A percentile compares a stretch with the other conserved stretches of the same genome.
Evolutionary conservation across 805 yeast genomes (phyloP).

Genomic region (Komagataella populi): DNA sequence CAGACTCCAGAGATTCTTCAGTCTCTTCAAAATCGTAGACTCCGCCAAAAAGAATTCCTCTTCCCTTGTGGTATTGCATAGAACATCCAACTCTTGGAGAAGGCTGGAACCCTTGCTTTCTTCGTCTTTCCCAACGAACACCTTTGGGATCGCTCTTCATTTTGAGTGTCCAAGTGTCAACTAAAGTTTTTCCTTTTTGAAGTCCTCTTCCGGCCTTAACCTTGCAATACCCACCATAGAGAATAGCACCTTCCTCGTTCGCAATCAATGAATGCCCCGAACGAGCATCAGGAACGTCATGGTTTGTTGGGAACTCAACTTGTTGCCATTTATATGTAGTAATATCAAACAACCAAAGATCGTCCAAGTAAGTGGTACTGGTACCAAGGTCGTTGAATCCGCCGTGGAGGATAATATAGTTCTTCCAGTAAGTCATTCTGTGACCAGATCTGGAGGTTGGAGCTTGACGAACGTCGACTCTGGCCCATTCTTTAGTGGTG

Average conservation of each 20-base stretch:
- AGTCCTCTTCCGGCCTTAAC: constrained; percentile 80
- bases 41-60: constrained; percentile 92
- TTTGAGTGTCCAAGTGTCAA: constrained; percentile 76
- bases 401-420: constrained; percentile 73
- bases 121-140: constrained; percentile 79
- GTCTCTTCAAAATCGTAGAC: constrained; percentile 93
- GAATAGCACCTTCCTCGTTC: constrained; percentile 62
- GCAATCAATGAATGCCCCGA: constrained; percentile 88
- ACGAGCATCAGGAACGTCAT: constrained; percentile 77
- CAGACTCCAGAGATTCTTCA: constrained; percentile 79
- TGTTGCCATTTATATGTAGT: constrained; percentile 86
- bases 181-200: constrained; percentile 81
- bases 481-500: constrained; percentile 78
- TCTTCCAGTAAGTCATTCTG: constrained; percentile 84
- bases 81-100: constrained; percentile 92
- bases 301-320: constrained; percentile 73
- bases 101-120: constrained; percentile 83
- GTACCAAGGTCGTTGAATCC: constrained; percentile 88
- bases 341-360: constrained; percentile 87
- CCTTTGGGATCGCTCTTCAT: constrained; percentile 75
- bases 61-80: constrained; percentile 76
- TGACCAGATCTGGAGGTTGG: constrained; percentile 91
- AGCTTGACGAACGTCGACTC: constrained; percentile 59
- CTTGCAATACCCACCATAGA: constrained; percentile 92
- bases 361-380: constrained; percentile 71